Conservation (phyloP, 352 stramenopile genomes). For the Aphanomyces invadans region DNA sequence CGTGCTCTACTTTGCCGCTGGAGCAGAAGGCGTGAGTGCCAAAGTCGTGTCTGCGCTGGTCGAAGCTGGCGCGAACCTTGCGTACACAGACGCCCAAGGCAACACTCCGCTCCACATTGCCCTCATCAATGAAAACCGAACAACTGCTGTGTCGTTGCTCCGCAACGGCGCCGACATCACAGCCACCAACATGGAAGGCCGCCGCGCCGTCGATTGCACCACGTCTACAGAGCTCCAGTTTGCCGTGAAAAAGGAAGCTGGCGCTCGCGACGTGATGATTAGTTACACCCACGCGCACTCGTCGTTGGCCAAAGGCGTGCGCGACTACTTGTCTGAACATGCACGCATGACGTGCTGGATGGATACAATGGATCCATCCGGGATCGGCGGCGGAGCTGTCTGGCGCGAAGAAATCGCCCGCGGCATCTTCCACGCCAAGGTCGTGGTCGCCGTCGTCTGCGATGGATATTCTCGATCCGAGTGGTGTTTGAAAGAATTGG, state of each 20-base stretch:
- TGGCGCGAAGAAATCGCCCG: conserved; percentile 77
- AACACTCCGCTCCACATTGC: conserved; percentile 74
- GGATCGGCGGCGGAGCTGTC: conserved; percentile 61
- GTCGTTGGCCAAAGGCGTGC: conserved; percentile 50
- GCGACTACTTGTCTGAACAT: conserved; percentile 51
- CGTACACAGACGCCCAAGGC: conserved; percentile 31
- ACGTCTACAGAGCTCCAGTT: conserved; percentile 73
- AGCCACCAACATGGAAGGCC: conserved; percentile 48
- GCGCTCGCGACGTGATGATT: conserved; percentile 73
- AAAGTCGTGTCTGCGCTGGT: conserved; percentile 43
- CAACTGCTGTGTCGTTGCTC: conserved; percentile 59
- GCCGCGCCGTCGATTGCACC: conserved; percentile 70
- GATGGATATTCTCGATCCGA: conserved; percentile 60
- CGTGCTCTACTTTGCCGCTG: conserved; percentile 55
- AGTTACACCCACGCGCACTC: conserved; percentile 69
- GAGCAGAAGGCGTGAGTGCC: conserved; percentile 46
- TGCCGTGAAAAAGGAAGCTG: conserved; percentile 61
- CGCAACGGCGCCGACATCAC: conserved; percentile 65
- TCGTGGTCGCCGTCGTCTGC: conserved; percentile 65
- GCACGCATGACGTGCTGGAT: conserved; percentile 68
- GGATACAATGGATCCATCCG: conserved; percentile 75
- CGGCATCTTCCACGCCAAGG: conserved; percentile 60
- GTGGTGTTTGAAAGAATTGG: conserved; percentile 41
- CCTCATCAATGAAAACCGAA: conserved; percentile 53
- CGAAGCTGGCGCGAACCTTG: conserved; percentile 35